Base-by-base conservation (phyloP, 208 protist genomes). In the Leishmania turanica region DNA sequence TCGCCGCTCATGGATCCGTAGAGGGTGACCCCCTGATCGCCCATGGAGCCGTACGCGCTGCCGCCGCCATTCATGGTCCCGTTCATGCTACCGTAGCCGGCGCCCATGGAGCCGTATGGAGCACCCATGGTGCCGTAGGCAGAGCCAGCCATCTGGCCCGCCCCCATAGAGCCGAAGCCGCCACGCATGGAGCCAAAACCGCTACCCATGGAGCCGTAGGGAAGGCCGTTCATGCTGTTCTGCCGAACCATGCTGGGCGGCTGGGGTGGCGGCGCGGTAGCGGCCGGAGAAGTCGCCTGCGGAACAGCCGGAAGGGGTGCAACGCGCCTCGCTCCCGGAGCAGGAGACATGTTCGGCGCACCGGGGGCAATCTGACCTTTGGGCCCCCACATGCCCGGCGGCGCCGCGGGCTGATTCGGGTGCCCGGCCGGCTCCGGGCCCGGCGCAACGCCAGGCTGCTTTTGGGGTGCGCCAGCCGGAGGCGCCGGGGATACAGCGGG, bases 41-140 rank as follows among this genome's bases (percentile, higher is more conserved):
- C 65, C 78, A 81, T 84, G 72, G 76, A 81, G 71, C 79, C 86
- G 78, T 87, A 89, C 65, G 77, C 64, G 15, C 49, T 68, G 21
- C 58, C 83, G 15, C 79, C 34, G 34, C 74, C 74, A 15, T 53
- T 71, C 78, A 79, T 80, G 9, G 17, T 9, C 53, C 11, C 37
- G 17, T 64, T 72, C 75, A 80, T 84, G 81, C 81, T 80, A 75
- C 81, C 81, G 75, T 74, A 72, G 42, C 47, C 64, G 15, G 51
- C n/a, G 2, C 53, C 54, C 54, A 49, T 65, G 40, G 81, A 78
- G 45, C 75, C 75, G 42, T 80, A 80, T 54, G 66, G 40, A 13
- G 56, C n/a, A 53, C 42, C 75, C 73, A 65, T 70, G 51, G 7
- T 1, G 73, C 73, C 73, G 54, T 77, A 56, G 64, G 34, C 71